phyloP scores from a whole-genome alignment of 106 monocot genomes.

The Allium fistulosum region DNA sequence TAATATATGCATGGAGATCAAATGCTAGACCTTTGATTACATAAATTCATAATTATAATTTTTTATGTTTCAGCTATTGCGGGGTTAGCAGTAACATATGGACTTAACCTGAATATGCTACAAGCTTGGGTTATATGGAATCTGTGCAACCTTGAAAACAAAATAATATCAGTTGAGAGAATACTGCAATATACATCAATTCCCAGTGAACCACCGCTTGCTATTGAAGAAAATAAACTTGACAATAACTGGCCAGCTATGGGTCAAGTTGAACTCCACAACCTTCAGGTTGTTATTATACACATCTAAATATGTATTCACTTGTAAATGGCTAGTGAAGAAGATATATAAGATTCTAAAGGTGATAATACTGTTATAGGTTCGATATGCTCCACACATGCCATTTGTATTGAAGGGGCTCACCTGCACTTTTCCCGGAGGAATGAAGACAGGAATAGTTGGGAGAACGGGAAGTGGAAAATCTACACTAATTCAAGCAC shows the following conservation, averaged over 20 bases:
- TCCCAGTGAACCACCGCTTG: slow-evolving; percentile 68
- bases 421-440: slow-evolving; percentile 57
- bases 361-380: slow-evolving; percentile 18
- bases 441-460: slow-evolving; percentile 76
- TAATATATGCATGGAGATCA: too few species aligned
- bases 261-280: slow-evolving; percentile 45
- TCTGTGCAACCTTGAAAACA: slow-evolving; percentile 72
- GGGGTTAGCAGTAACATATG: slow-evolving; percentile 82
- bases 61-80: slow-evolving; percentile 43
- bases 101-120: slow-evolving; percentile 68
- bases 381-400: slow-evolving; percentile 69
- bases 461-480: slow-evolving; percentile 90
- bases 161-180: slow-evolving; percentile 80
- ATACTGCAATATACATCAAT: slow-evolving; percentile 78
- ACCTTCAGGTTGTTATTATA: slow-evolving; percentile 41
- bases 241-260: slow-evolving; percentile 50
- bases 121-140: slow-evolving; percentile 68
- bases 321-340: neutral
- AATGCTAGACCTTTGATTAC: too few species aligned
- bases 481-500: slow-evolving; percentile 69
- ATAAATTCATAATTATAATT: neutral
- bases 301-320: neutral
- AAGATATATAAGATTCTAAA: too few species aligned
- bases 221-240: slow-evolving; percentile 30
- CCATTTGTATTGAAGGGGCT: slow-evolving; percentile 78